Conservation (phyloP, 2,329 filamentous ascomycete genomes). For the Arthrocladium fulminans region DNA sequence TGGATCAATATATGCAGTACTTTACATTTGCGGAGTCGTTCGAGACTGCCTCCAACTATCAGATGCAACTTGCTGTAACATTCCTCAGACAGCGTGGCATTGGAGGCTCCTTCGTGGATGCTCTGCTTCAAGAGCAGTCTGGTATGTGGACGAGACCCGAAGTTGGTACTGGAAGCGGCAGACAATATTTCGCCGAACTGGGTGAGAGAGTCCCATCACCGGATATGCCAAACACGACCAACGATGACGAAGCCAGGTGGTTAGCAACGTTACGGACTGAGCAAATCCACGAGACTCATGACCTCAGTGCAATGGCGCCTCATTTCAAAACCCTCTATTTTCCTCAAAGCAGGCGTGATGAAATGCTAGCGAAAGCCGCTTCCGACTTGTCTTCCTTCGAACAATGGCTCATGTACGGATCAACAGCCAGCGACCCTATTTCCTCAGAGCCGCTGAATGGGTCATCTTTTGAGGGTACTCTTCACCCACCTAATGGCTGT, state of each 20-base stretch:
- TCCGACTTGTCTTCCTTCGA: not conserved
- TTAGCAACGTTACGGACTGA: not conserved
- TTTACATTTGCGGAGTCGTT: constrained; percentile 11
- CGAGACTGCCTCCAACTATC: not conserved
- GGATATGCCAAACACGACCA: not conserved
- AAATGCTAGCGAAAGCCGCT: not conserved
- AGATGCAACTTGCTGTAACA: not conserved
- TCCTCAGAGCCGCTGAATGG: not conserved
- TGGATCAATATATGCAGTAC: constrained; percentile 12
- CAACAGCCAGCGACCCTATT: not conserved
- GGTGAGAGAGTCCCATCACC: not conserved
- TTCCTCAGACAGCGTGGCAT: constrained; percentile 1
- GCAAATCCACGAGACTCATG: not conserved
- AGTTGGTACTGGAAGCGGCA: too few relatives aligned
- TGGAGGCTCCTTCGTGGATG: not conserved
- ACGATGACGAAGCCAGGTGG: not conserved
- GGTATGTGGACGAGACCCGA: not conserved
- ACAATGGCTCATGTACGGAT: not conserved
- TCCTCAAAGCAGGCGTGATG: not conserved
- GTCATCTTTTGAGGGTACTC: not conserved
- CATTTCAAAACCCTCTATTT: not conserved
- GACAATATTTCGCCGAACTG: not conserved
- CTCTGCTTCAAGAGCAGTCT: not conserved
- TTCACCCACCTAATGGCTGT: not conserved
- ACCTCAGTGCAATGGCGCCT: not conserved